Conservation (phyloP, 257 asterid species). For the Lycium barbarum region DNA sequence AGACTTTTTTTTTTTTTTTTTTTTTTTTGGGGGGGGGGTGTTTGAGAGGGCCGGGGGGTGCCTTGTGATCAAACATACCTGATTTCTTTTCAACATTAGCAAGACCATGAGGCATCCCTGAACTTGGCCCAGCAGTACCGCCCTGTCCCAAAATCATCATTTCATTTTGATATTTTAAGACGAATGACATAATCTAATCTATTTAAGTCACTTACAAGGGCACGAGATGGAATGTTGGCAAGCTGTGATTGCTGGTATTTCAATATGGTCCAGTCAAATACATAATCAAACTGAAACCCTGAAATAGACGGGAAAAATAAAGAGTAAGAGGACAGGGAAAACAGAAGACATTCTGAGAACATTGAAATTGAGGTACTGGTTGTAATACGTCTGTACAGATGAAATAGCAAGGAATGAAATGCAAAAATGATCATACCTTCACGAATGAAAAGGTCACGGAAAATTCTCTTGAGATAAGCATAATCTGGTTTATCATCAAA, state of each 20-base stretch:
- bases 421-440: constrained; percentile 59
- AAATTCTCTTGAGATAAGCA: constrained; percentile 72
- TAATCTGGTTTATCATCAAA: constrained; percentile 87
- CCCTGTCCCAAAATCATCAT: constrained; percentile 53
- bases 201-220: constrained; percentile 60
- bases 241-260: constrained; percentile 81
- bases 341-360: background rate
- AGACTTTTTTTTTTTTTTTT: background rate
- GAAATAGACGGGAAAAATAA: constrained; percentile 26
- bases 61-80: constrained; percentile 46
- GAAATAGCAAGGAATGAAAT: background rate
- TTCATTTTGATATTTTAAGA: constrained; percentile 25
- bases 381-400: background rate
- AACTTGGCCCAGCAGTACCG: constrained; percentile 60
- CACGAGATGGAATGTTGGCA: constrained; percentile 73
- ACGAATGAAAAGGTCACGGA: constrained; percentile 80
- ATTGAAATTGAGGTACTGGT: background rate
- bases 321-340: constrained; percentile 4
- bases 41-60: background rate
- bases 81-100: constrained; percentile 60
- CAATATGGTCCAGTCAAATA: constrained; percentile 86
- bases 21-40: background rate
- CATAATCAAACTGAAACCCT: constrained; percentile 83
- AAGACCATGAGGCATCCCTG: constrained; percentile 60
- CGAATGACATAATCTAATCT: background rate